phyloP scores from a whole-genome alignment of 176 grass and related monocot genomes.

The Hsuehochloa calcarea region DNA sequence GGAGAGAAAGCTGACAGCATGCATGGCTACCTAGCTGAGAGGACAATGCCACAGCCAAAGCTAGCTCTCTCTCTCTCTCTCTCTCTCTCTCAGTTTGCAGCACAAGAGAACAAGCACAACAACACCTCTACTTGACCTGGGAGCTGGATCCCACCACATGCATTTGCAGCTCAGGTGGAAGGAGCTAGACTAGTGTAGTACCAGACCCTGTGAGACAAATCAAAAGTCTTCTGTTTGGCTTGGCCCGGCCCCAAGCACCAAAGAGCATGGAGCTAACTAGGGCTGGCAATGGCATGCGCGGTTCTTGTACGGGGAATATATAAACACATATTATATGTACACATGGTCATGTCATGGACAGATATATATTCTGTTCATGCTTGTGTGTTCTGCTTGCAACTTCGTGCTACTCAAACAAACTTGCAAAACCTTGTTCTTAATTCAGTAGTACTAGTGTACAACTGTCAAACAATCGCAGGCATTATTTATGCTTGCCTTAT shows the following conservation, averaged over 20 bases:
- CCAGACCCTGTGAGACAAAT: slow-evolving; percentile 19
- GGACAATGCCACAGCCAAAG: slow-evolving; percentile 22
- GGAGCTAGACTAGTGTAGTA: neutral
- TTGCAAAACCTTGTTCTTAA: neutral
- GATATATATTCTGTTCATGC: slow-evolving; percentile 11
- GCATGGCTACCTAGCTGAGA: slow-evolving; percentile 22
- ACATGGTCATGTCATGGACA: slow-evolving; percentile 18
- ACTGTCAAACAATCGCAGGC: neutral
- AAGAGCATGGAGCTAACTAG: slow-evolving; percentile 38
- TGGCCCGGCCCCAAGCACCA: slow-evolving; percentile 21
- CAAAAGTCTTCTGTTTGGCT: slow-evolving; percentile 45
- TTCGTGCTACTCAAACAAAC: neutral
- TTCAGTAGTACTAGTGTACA: neutral
- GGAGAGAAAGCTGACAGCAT: slow-evolving; percentile 46
- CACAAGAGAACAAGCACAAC: slow-evolving; percentile 7
- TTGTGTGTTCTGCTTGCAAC: neutral
- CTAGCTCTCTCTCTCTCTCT: neutral
- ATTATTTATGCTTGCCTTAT: neutral
- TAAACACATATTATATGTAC: neutral
- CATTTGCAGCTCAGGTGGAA: slow-evolving; percentile 21
- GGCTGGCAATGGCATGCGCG: slow-evolving; percentile 14
- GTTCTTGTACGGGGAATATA: neutral
- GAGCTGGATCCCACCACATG: neutral
- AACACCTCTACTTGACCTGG: neutral
- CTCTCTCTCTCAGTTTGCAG: neutral